Conservation (phyloP, 139 green algal species). For the Auxenochlorella pyrenoidosa region DNA sequence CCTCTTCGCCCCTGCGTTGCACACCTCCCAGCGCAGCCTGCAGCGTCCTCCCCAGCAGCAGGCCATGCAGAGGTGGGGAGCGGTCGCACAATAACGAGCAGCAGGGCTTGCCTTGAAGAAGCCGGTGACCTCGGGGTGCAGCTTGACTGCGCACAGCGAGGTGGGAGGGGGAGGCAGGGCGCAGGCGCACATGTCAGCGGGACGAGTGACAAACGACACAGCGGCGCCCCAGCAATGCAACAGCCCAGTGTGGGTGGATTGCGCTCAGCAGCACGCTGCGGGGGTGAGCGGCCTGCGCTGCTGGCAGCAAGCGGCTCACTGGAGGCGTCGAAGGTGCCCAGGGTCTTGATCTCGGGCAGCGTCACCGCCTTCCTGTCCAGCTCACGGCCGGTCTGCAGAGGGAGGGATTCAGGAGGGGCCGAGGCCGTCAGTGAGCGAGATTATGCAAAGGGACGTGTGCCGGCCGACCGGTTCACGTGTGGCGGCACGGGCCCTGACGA, state of each 20-base stretch:
- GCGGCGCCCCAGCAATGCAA: not conserved
- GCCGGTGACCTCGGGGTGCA: slow-evolving; percentile 85
- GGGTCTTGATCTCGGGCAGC: slow-evolving; percentile 90
- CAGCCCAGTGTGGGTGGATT: too few species aligned
- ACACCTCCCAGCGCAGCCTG: too few species aligned
- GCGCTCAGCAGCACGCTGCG: too few species aligned
- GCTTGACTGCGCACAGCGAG: slow-evolving; percentile 51
- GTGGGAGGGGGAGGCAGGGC: not conserved
- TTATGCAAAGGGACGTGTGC: too few species aligned
- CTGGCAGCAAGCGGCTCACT: not conserved
- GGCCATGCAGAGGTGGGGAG: too few species aligned
- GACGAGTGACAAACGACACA: not conserved
- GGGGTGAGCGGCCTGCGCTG: not conserved
- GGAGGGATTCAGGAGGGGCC: not conserved
- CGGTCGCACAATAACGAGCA: too few species aligned
- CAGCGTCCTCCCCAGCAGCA: too few species aligned
- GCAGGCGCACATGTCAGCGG: not conserved
- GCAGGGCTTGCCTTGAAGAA: slow-evolving; percentile 68
- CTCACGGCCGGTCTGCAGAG: slow-evolving; percentile 80
- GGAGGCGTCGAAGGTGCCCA: slow-evolving; percentile 82
- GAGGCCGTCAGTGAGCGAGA: too few species aligned
- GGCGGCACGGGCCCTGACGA: too few species aligned
- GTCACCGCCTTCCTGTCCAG: slow-evolving; percentile 79
- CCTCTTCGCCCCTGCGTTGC: too few species aligned
- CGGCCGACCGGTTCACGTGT: too few species aligned